Evolutionary conservation across 495 filamentous ascomycete genomes (phyloP).

Genomic region (Aspergillus haitiensis): DNA sequence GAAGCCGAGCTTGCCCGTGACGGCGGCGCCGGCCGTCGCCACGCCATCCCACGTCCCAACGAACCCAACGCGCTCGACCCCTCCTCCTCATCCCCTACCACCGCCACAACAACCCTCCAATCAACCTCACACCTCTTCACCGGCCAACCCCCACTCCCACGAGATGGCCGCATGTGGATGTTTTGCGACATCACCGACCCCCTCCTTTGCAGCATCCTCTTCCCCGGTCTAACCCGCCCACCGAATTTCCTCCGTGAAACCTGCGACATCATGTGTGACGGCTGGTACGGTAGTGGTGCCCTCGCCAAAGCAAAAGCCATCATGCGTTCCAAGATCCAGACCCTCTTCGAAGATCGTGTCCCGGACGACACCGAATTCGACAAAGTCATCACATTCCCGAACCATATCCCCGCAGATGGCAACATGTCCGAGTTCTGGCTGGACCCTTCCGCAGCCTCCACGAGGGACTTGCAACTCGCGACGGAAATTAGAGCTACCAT

Average conservation of each 20-base stretch:
- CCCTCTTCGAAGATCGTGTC: slow-evolving; percentile 41
- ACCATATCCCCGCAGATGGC: slow-evolving; percentile 35
- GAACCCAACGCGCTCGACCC: slow-evolving; percentile 21
- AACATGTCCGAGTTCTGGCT: slow-evolving; percentile 35
- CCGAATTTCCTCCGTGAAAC: slow-evolving; percentile 37
- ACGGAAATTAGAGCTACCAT: slow-evolving; percentile 43
- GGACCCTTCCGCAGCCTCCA: slow-evolving; percentile 27
- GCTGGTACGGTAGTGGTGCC: slow-evolving; percentile 79
- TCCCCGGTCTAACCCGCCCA: slow-evolving; percentile 14
- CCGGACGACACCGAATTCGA: slow-evolving; percentile 53
- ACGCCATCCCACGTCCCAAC: slow-evolving; percentile 27
- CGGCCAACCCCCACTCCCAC: slow-evolving; percentile 59
- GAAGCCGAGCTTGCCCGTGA: slow-evolving; percentile 78
- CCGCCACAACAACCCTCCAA: slow-evolving; percentile 16
- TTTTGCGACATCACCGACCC: slow-evolving; percentile 89
- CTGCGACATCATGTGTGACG: slow-evolving; percentile 63
- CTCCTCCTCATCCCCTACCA: not conserved
- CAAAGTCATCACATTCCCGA: slow-evolving; percentile 44
- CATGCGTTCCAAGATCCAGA: slow-evolving; percentile 76
- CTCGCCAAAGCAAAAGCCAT: slow-evolving; percentile 78
- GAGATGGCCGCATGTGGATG: slow-evolving; percentile 88
- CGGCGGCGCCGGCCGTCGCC: slow-evolving; percentile 53
- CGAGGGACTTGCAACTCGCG: slow-evolving; percentile 36
- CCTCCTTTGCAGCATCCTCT: slow-evolving; percentile 49
- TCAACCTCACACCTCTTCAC: slow-evolving; percentile 70